Evolutionary conservation across 768 basidiomycete genomes (phyloP).

Genomic region (Naematelia aurantialba): DNA sequence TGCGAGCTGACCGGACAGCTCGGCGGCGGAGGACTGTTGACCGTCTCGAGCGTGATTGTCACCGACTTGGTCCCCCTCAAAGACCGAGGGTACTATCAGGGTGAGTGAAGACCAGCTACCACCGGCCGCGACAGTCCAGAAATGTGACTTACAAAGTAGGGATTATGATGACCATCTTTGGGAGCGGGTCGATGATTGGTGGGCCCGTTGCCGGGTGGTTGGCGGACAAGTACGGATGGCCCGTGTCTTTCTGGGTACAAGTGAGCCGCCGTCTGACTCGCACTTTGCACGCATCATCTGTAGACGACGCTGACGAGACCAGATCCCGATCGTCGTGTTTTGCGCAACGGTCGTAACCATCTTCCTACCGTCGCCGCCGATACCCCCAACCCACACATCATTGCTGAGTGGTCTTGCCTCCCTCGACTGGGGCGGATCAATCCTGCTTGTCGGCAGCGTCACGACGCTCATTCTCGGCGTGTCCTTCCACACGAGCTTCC

Average conservation of each 20-base stretch:
- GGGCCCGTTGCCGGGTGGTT: slow-evolving; percentile 46
- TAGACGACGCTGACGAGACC: too few species aligned
- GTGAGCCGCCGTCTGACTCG: slow-evolving; percentile 17
- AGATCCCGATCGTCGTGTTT: slow-evolving; percentile 43
- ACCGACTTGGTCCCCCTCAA: slow-evolving; percentile 47
- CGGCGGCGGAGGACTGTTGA: slow-evolving; percentile 47
- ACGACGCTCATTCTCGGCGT: slow-evolving; percentile 46
- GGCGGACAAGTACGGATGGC: slow-evolving; percentile 47
- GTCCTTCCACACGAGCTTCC: slow-evolving; percentile 47
- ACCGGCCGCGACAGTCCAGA: background rate
- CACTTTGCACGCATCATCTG: background rate
- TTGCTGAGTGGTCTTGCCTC: slow-evolving; percentile 35
- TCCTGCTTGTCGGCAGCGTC: slow-evolving; percentile 36
- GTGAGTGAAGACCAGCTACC: slow-evolving; percentile 13
- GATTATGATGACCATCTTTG: slow-evolving; percentile 49
- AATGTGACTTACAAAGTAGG: slow-evolving; percentile 18
- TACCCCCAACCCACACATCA: slow-evolving; percentile 30
- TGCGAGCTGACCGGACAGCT: slow-evolving; percentile 17
- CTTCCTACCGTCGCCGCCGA: slow-evolving; percentile 35
- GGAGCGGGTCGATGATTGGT: slow-evolving; percentile 44
- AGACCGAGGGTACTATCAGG: slow-evolving; percentile 48
- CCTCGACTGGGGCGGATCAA: slow-evolving; percentile 43
- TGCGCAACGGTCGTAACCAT: slow-evolving; percentile 34
- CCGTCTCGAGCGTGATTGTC: slow-evolving; percentile 45
- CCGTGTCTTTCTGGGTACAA: slow-evolving; percentile 43